Base-by-base conservation (phyloP, 176 grass and related monocot species). In the Avena sativa region DNA sequence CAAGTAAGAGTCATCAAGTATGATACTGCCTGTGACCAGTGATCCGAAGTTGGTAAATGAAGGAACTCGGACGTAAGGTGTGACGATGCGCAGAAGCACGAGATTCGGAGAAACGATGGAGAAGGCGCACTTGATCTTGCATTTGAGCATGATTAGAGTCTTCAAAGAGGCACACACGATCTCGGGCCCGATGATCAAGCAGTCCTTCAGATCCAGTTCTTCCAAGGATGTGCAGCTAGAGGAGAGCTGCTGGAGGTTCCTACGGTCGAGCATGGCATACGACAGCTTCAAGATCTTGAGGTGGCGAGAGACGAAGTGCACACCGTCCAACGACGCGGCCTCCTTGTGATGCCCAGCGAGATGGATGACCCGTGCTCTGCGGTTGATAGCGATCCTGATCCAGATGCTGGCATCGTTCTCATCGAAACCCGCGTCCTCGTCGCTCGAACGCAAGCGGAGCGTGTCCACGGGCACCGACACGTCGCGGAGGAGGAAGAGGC, bases 1-100 rank as follows among this genome's bases (percentile, higher is more conserved):
- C 52, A 86, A 21, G 8, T 60, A 79, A 86, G 76, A 60, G 21
- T 86, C 84, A 48, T 86, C 84, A 60, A 86, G 5, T 76, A 79
- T 79, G 51, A 86, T 17, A 23, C 9, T 86, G 16, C 50, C 84
- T 5, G 64, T 59, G 25, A 21, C 11, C 64, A 86, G 51, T 6
- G 23, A 30, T 9, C 63, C 63, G 7, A 79, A 71, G 21, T 79
- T 79, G 51, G 67, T 46, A 36, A 86, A 86, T 21, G 69, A 10
- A 5, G 84, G 84, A 78, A 79, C 84, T 23, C 53, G 66, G 14
- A 0, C 32, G 12, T n/a, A 19, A 48, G 84, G 84, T 28, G 36
- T 13, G 10, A n/a, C 32, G 52, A 76, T 58, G 15, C 12, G 12
- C 23, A 86, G 52, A 28, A 10, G 68, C 4, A 79, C 36, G 28